Evolutionary conservation across 2,329 filamentous ascomycete genomes (phyloP).

Genomic region (Tolypocladium ovalisporum): DNA sequence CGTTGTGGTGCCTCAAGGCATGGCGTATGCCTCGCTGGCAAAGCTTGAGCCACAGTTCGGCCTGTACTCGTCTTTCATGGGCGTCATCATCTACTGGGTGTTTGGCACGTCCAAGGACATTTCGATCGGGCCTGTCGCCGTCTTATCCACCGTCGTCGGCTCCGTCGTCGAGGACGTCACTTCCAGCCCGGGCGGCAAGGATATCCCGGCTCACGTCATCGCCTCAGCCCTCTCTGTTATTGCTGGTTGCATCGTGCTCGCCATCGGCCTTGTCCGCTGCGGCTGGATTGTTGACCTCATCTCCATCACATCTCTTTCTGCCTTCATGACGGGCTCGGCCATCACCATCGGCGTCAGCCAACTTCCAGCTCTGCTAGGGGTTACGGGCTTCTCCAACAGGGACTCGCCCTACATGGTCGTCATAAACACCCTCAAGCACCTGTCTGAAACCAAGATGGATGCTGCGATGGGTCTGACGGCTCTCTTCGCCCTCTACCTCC

Average conservation of each 20-base stretch:
- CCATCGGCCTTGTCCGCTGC: slow-evolving; percentile 66
- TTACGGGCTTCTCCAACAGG: slow-evolving; percentile 62
- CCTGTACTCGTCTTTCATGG: slow-evolving; percentile 83
- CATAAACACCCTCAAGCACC: slow-evolving; percentile 68
- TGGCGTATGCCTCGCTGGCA: slow-evolving; percentile 87
- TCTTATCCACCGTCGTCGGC: slow-evolving; percentile 85
- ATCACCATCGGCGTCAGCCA: slow-evolving; percentile 82
- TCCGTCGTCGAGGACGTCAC: slow-evolving; percentile 61
- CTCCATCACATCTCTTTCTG: slow-evolving; percentile 77
- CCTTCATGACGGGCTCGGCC: slow-evolving; percentile 95
- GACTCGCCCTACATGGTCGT: slow-evolving; percentile 72
- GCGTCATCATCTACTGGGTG: slow-evolving; percentile 90
- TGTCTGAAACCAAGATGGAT: slow-evolving; percentile 59
- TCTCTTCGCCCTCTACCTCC: slow-evolving; percentile 63
- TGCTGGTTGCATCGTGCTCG: slow-evolving; percentile 63
- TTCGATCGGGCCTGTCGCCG: slow-evolving; percentile 91
- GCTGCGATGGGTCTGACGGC: slow-evolving; percentile 83
- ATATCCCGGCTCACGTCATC: slow-evolving; percentile 52
- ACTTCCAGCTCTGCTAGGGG: slow-evolving; percentile 70
- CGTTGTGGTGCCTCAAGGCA: slow-evolving; percentile 84
- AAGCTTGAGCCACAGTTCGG: slow-evolving; percentile 73
- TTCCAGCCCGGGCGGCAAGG: slow-evolving; percentile 34
- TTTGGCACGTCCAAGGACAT: slow-evolving; percentile 98
- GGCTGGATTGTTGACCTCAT: slow-evolving; percentile 94
- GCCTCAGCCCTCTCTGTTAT: slow-evolving; percentile 72